A percentile compares a stretch with the other conserved stretches of the same genome.
Conservation (phyloP, 345 rosid species). For the Eucalyptus virginea region DNA sequence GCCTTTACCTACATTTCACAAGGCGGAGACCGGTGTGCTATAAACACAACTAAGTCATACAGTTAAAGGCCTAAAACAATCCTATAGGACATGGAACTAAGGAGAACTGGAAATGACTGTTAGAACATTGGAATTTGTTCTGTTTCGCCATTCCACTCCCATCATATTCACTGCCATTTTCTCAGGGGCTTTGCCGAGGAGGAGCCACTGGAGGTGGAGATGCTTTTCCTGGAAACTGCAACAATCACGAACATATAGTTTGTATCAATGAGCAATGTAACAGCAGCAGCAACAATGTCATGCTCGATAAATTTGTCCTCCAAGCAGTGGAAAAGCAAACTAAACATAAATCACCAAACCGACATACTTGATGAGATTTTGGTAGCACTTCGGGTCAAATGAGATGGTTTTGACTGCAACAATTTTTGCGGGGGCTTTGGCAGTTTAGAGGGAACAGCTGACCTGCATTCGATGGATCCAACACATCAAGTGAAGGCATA, state of each 20-base stretch:
- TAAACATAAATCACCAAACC: neutral
- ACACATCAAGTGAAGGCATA: neutral
- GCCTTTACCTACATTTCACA: neutral
- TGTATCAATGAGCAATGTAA: neutral
- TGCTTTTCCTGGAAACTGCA: conserved; percentile 23
- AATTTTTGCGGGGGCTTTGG: conserved; percentile 40
- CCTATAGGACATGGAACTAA: neutral
- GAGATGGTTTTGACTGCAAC: conserved; percentile 32
- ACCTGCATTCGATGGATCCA: neutral
- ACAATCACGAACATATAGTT: neutral
- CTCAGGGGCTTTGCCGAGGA: conserved; percentile 16
- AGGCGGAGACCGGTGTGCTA: neutral
- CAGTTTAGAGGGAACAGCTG: conserved; percentile 30
- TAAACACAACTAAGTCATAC: neutral
- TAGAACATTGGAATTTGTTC: neutral
- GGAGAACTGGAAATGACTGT: neutral
- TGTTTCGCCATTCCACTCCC: neutral
- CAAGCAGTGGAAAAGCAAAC: neutral
- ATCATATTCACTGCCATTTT: conserved; percentile 16
- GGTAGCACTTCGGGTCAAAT: conserved; percentile 33
- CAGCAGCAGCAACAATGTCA: neutral
- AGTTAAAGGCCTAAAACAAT: neutral
- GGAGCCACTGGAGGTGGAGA: conserved; percentile 2
- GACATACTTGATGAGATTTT: conserved; percentile 45
- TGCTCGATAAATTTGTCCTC: neutral